phyloP scores from a whole-genome alignment of 192 early-diverging fungal species.

The Diversispora epigaea region DNA sequence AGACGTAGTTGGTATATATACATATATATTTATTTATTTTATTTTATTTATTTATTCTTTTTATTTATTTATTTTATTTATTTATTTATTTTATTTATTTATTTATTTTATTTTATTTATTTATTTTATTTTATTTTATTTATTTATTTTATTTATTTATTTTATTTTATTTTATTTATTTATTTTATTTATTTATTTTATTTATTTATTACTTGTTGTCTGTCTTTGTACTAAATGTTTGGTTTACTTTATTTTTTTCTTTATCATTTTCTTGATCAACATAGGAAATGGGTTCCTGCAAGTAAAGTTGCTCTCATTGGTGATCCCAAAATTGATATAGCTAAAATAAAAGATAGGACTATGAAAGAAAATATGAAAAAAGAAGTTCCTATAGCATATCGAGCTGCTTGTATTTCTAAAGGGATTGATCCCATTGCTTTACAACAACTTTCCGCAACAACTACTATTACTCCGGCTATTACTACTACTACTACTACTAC shows the following conservation, averaged over 20 bases:
- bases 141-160: not conserved
- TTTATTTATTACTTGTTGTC: too few relatives aligned
- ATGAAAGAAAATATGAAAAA: slow-evolving; percentile 28
- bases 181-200: not conserved
- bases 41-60: too few relatives aligned
- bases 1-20: slow-evolving; percentile 25
- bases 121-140: too few relatives aligned
- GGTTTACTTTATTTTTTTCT: too few relatives aligned
- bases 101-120: not conserved
- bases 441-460: slow-evolving; percentile 1
- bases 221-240: not conserved
- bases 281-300: slow-evolving; percentile 32
- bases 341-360: slow-evolving; percentile 24
- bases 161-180: not conserved
- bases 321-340: slow-evolving; percentile 17
- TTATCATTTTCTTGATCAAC: too few relatives aligned
- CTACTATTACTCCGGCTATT: too few relatives aligned
- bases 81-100: too few relatives aligned
- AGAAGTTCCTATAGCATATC: slow-evolving; percentile 28
- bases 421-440: not conserved
- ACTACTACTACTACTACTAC: not conserved
- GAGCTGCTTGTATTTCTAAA: slow-evolving; percentile 12
- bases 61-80: not conserved
- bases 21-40: not conserved
- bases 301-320: slow-evolving; percentile 24